Evolutionary conservation across 352 stramenopile genomes (phyloP).

Genomic region (Globisporangium cederbergense): DNA sequence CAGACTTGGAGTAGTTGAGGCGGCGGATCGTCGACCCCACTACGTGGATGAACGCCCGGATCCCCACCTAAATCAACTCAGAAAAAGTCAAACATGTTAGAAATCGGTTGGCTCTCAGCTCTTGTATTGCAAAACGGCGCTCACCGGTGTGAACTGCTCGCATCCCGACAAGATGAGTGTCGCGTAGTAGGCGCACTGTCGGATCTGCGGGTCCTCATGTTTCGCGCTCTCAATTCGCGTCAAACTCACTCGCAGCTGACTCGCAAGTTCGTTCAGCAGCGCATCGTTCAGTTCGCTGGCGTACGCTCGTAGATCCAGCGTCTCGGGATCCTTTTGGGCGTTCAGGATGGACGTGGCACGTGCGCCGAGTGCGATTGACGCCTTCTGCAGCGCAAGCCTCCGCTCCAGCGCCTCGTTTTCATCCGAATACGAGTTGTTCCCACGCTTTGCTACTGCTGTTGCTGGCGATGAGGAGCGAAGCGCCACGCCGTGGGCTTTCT

Average conservation of each 20-base stretch:
- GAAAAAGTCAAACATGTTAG: neutral
- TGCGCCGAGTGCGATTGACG: constrained; percentile 32
- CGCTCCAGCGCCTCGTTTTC: constrained; percentile 32
- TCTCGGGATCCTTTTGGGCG: constrained; percentile 44
- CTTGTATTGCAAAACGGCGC: neutral
- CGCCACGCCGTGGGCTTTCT: constrained; percentile 1
- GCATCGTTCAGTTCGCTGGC: constrained; percentile 46
- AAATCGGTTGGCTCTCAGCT: neutral
- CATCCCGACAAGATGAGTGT: constrained; percentile 52
- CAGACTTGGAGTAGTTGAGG: constrained; percentile 50
- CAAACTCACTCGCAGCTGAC: constrained; percentile 46
- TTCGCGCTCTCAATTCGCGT: constrained; percentile 7
- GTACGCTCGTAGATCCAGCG: constrained; percentile 48
- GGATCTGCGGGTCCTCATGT: constrained; percentile 13
- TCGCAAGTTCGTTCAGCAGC: constrained; percentile 56
- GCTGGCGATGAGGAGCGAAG: neutral
- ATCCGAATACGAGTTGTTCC: constrained; percentile 40
- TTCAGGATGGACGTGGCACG: constrained; percentile 52
- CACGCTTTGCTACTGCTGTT: neutral
- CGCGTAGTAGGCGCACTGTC: constrained; percentile 31
- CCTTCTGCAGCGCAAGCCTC: constrained; percentile 31
- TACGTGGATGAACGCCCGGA: constrained; percentile 63
- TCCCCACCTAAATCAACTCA: constrained; percentile 42
- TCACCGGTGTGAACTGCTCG: constrained; percentile 45
- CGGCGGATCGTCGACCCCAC: constrained; percentile 42